A percentile compares a stretch with the other conserved stretches of the same genome.
phyloP scores from a whole-genome alignment of 257 asterid genomes.

The Lithospermum erythrorhizon region DNA sequence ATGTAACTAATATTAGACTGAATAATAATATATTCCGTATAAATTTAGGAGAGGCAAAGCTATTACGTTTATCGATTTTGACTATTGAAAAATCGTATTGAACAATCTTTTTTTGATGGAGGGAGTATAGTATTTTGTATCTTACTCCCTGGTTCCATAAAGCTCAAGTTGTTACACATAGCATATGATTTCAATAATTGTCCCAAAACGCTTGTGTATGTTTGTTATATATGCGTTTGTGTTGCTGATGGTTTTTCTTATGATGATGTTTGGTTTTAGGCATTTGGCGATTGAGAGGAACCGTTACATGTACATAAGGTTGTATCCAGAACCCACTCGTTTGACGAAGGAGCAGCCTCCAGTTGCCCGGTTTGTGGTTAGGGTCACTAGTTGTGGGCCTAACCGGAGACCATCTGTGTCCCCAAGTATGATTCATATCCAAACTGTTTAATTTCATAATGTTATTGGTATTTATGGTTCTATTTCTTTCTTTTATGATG shows the following conservation, averaged over 20 bases:
- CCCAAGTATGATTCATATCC: constrained; percentile 32
- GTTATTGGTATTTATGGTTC: no score
- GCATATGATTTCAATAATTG: background rate
- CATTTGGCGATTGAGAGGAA: constrained; percentile 50
- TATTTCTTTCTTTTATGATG: no score
- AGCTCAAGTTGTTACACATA: background rate
- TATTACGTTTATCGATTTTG: no score
- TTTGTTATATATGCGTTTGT: background rate
- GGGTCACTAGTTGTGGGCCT: constrained; percentile 49
- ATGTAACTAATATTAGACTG: no score
- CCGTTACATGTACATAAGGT: constrained; percentile 55
- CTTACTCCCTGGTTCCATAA: no score
- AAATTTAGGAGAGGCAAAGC: no score
- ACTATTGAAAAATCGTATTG: no score
- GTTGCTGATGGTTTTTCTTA: background rate
- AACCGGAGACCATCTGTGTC: constrained; percentile 67
- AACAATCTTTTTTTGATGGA: no score
- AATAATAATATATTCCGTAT: no score
- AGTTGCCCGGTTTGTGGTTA: constrained; percentile 61
- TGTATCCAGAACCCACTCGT: constrained; percentile 71
- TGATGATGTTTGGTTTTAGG: constrained; percentile 23
- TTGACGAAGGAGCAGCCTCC: constrained; percentile 82
- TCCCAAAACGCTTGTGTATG: background rate
- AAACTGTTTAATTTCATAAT: no score
- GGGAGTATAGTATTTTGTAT: no score